Evolutionary conservation across 2,329 filamentous ascomycete genomes (phyloP), one percentile per base, ranked within the genome.

Genomic region (Aspergillus fischeri): DNA sequence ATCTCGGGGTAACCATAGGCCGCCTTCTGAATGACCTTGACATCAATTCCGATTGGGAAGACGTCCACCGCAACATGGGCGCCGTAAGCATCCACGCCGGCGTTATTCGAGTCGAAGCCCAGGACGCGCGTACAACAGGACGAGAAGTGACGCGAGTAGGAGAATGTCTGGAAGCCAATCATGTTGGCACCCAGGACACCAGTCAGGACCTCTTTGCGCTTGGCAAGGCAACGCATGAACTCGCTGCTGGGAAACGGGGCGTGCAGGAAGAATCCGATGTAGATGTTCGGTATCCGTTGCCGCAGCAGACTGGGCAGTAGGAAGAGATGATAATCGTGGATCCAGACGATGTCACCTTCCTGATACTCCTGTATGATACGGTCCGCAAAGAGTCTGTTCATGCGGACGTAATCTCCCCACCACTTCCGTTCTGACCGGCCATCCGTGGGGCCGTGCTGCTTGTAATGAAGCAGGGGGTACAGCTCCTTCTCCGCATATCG

Each of bases 201-300:
- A 65, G 94, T 91, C 14, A 97, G 80, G 10, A 97, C 83, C 72
- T 97, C 92, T 75, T 96, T 96, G 64, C 93, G 86, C 62, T 91
- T 86, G 41, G 91, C 90, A 55, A 97, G 80, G 73, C 92, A 96
- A 50, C 92, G 86, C 72, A 97, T 85, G 71, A 96, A 97, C 75
- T 97, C 94, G 80, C 91, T 96, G 76, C 92, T 96, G 35, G 93
- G 93, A 75, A 97, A 97, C 0, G 93, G 93, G 49, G 91, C 88
- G 75, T 97, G 93, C 49, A 97, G 81, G 79, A 91, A 97, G 79
- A 97, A 97, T 54, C 91, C 89, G 70, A 97, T 92, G 78, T 96
- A 95, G 75, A 96, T 90, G 73, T 92, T 90, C 3, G 92, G 90
- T 20, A 92, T 81, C 45, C 89, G 86, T 73, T 96, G 92, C 50